phyloP scores from a whole-genome alignment of 2,329 filamentous ascomycete genomes.

The Albifimbria verrucaria region DNA sequence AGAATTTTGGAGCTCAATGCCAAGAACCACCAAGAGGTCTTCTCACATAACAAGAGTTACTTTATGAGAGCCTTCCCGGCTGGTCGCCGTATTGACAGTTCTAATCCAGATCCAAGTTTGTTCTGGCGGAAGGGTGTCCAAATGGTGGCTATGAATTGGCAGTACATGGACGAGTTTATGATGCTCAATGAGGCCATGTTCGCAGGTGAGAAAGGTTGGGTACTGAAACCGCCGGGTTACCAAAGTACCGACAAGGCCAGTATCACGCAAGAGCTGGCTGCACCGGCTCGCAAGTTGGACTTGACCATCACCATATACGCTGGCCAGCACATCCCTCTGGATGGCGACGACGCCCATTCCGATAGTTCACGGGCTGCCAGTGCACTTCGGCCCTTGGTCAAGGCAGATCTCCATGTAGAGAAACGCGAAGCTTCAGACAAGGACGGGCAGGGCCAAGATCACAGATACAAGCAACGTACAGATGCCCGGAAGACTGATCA shows the following conservation, averaged over 20 bases:
- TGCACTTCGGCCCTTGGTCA: conserved; percentile 66
- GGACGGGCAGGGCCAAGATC: conserved; percentile 37
- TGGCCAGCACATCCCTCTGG: conserved; percentile 62
- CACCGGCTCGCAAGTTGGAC: conserved; percentile 54
- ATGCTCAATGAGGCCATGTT: conserved; percentile 99
- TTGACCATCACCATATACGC: conserved; percentile 72
- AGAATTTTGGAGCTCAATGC: conserved; percentile 58
- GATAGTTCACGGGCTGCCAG: conserved; percentile 27
- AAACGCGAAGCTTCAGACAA: conserved; percentile 38
- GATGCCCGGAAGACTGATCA: conserved; percentile 54
- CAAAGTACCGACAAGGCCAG: conserved; percentile 44
- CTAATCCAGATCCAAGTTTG: conserved; percentile 89
- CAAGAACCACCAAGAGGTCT: conserved; percentile 71
- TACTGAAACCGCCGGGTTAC: conserved; percentile 78
- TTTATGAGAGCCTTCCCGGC: conserved; percentile 92
- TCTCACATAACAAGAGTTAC: conserved; percentile 81
- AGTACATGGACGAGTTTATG: conserved; percentile 89
- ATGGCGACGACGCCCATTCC: conserved; percentile 24
- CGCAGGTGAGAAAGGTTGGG: conserved; percentile 77
- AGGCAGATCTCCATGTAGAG: conserved; percentile 78
- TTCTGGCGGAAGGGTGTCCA: conserved; percentile 95
- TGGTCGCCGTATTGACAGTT: conserved; percentile 73
- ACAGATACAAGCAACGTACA: conserved; percentile 58
- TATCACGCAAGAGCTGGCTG: conserved; percentile 40
- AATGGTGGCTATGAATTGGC: conserved; percentile 98